Evolutionary conservation across 2,329 filamentous ascomycete species (phyloP), one percentile per base, ranked within the genome.

Genomic region (Ophiocordyceps polyrhachis-furcata): DNA sequence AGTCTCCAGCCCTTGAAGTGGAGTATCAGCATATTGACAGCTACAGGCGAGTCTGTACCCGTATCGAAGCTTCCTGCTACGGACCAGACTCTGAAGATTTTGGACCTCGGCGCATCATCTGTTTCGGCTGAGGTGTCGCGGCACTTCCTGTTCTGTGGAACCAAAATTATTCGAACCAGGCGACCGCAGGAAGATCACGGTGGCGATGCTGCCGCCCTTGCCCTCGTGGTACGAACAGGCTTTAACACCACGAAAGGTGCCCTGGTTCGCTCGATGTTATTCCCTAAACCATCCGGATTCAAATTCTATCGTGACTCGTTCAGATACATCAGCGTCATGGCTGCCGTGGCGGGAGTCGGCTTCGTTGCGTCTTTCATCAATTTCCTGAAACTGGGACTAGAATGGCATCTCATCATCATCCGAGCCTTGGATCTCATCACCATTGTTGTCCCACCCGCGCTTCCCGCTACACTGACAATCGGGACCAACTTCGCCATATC

Each of bases 261-360:
- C 11, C 68, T 98, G 17, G 87, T 98, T 47, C 82, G 91, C 21
- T 96, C 91, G 1, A 98, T 98, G 89, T 73, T 98, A 35, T 98
- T 98, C 58, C 93, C 91, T 0, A 98, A 98, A 57, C 91, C 91
- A 1, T 94, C 89, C 1, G 89, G 89, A 0, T 98, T 98, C 74
- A 96, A 93, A 56, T 98, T 98, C 59, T 98, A 98, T 60, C 78
- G 86, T 40, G 91, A 98, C 60, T 95, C 89, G 0, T 98, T 98
- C 64, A 79, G 88, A 20, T 98, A 98, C 59, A 96, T 98, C 48
- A 87, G 84, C 4, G 91, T 98, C 48, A 98, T 98, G 91, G 89
- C 75, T 6, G 66, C 79, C 40, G 80, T 98, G 53, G 93, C 91
- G 20, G 65, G 79, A 43, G 61, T 96, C 43, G 91, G 93, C 0